Evolutionary conservation across 176 grass and related monocot genomes (phyloP).

Genomic region (Zizania latifolia): DNA sequence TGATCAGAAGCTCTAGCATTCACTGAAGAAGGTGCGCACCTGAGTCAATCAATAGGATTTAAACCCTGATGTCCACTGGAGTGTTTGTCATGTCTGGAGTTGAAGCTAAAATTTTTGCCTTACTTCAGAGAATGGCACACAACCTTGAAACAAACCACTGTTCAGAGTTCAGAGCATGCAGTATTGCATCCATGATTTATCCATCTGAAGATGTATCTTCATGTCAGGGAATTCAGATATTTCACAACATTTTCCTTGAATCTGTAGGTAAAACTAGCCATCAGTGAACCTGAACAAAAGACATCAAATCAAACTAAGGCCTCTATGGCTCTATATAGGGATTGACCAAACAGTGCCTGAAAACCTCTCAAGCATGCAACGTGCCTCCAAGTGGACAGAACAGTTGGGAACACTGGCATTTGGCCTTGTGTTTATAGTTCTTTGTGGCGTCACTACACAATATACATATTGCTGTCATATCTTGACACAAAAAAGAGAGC

Average conservation of each 20-base stretch:
- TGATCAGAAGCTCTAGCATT: background rate
- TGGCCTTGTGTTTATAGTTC: slow-evolving; percentile 10
- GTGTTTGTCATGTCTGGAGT: too few species aligned
- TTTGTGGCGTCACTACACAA: slow-evolving; percentile 26
- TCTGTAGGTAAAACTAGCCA: slow-evolving; percentile 1
- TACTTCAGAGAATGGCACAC: background rate
- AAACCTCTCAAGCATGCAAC: background rate
- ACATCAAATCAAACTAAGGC: background rate
- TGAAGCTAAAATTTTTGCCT: background rate
- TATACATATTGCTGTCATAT: slow-evolving; percentile 33
- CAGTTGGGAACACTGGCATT: background rate
- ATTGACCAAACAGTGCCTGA: slow-evolving; percentile 24
- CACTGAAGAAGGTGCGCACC: background rate
- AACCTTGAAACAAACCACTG: too few species aligned
- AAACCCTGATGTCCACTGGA: background rate
- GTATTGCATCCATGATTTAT: too few species aligned
- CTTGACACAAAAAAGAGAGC: slow-evolving; percentile 14
- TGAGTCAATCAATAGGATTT: background rate
- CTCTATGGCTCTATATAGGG: background rate
- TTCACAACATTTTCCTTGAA: background rate
- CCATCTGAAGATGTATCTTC: background rate
- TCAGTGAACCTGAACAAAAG: background rate
- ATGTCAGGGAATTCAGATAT: background rate
- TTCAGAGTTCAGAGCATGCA: too few species aligned
- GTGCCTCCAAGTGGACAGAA: slow-evolving; percentile 11